Evolutionary conservation across 169 alveolate genomes (phyloP), one percentile per base, ranked within the genome.

Genomic region (Theileria annulata): DNA sequence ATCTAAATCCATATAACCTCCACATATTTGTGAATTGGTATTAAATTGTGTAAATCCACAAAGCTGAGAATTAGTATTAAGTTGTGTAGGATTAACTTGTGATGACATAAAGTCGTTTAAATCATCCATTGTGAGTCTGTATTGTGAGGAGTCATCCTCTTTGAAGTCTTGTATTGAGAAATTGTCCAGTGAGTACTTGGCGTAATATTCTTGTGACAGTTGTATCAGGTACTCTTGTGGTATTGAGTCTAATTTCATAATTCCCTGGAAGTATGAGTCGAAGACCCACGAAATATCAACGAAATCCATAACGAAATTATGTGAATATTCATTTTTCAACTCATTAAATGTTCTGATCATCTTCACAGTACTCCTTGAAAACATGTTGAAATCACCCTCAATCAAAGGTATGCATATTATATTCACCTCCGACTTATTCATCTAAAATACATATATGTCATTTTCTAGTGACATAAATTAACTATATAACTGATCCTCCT

Each of bases 251-350:
- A 68, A 0, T 17, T 68, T 42, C 69, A 72, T 17, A 15, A 72
- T 60, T 49, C 79, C 79, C 23, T 72, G 58, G 71, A 75, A 66
- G 54, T 82, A 82, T 0, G 77, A 19, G 21, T 82, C 89, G 30
- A 78, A 82, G 1, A 82, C 17, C 89, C 89, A 82, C 0, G 79
- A 21, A 51, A 68, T 48, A 30, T 67, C 72, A 68, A 82, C 85
- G 56, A 68, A 71, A 8, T 75, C 37, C 59, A 72, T 60, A 6
- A 0, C 5, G 15, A 79, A 27, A 28, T 2, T 37, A 35, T 23
- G 31, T 0, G 51, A 19, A 25, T 17, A 58, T 1, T 56, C 62
- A 15, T 1, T n/a, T 30, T 28, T 72, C 8, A 72, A 15, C 30
- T 15, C 47, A 51, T 72, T 60, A 49, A 49, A 21, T 33, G 59